A percentile compares a stretch with the other conserved stretches of the same genome.
Conservation (phyloP, 179 eudicot species). For the Pouteria campechiana region DNA sequence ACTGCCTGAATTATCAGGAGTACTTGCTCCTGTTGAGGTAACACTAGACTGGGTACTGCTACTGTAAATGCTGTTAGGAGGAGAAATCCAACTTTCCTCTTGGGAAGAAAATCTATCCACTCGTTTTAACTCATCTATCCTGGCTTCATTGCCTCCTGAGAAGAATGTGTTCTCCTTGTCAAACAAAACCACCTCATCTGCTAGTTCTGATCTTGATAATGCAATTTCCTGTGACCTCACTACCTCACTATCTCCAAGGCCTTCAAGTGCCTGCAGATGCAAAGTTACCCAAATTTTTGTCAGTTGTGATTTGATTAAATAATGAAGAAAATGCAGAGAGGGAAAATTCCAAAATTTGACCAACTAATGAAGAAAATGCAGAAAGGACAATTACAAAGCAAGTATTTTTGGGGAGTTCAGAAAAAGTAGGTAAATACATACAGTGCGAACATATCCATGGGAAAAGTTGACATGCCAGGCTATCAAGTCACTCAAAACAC, state of each 20-base stretch:
- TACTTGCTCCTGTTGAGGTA: slow-evolving; percentile 34
- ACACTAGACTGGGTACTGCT: slow-evolving; percentile 45
- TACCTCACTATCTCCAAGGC: slow-evolving; percentile 68
- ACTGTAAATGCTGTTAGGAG: slow-evolving; percentile 68
- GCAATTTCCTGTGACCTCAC: slow-evolving; percentile 48
- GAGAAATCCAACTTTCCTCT: slow-evolving; percentile 86
- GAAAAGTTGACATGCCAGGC: no score
- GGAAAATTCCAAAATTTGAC: no score
- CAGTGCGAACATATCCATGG: no score
- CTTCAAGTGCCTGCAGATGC: slow-evolving; percentile 98
- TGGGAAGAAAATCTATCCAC: slow-evolving; percentile 23
- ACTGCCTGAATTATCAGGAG: slow-evolving; percentile 35
- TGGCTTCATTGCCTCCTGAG: slow-evolving; percentile 31
- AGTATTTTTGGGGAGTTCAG: neutral
- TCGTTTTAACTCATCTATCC: slow-evolving; percentile 23
- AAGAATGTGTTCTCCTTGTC: slow-evolving; percentile 26
- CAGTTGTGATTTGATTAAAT: no score
- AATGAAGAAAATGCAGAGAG: no score
- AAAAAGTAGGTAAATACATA: no score
- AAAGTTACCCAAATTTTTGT: no score
- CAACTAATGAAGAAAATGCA: no score
- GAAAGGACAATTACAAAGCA: neutral
- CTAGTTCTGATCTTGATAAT: slow-evolving; percentile 37
- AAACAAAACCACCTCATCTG: slow-evolving; percentile 25
- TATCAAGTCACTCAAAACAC: no score